phyloP scores from a whole-genome alignment of 2,329 filamentous ascomycete species.

The Arthrinium puccinioides region DNA sequence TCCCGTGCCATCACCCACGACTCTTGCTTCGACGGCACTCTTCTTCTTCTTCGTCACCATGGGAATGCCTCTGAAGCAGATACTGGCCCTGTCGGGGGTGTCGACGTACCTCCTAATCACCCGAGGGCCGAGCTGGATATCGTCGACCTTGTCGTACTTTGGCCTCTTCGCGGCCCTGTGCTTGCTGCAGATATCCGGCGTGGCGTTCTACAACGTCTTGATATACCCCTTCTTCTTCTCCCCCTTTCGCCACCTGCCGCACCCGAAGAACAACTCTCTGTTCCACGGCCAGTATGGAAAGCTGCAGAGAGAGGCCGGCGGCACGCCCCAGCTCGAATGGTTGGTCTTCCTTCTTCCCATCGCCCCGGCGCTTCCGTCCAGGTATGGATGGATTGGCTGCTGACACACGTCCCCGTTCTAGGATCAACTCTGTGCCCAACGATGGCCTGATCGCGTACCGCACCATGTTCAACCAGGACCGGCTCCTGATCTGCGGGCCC shows the following conservation, averaged over 20 bases:
- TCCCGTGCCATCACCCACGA: too few species aligned
- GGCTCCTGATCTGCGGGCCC: background rate
- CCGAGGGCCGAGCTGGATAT: background rate
- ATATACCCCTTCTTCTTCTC: background rate
- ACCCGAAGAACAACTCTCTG: background rate
- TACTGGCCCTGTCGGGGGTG: background rate
- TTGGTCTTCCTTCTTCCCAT: too few species aligned
- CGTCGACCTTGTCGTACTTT: background rate
- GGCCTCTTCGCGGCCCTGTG: background rate
- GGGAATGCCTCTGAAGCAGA: background rate
- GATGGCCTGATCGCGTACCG: conserved; percentile 1
- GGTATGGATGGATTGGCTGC: too few species aligned
- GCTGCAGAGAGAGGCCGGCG: background rate
- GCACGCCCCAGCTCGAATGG: background rate
- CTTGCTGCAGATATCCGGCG: background rate
- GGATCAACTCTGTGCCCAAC: conserved; percentile 1
- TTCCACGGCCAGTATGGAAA: background rate
- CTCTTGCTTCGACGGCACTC: too few species aligned
- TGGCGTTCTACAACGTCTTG: background rate
- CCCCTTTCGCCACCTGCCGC: background rate
- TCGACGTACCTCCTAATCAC: background rate
- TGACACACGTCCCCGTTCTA: too few species aligned
- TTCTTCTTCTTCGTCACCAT: background rate
- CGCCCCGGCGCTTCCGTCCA: too few species aligned
- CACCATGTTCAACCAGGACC: background rate